Evolutionary conservation across 345 rosid genomes (phyloP).

Genomic region (Hirschfeldia incana): DNA sequence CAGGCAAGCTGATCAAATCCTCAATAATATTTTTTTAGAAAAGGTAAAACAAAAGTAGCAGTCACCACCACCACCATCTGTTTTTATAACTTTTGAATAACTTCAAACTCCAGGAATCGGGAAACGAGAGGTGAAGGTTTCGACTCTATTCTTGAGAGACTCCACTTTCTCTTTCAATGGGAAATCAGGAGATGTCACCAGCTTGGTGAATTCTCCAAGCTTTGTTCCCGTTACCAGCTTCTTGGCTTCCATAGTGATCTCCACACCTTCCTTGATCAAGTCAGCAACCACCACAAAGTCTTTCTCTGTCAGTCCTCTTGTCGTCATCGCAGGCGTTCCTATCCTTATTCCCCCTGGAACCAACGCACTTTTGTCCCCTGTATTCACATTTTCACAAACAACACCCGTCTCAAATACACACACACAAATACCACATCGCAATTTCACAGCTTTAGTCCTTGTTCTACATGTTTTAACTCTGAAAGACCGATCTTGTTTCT

Average conservation of each 20-base stretch:
- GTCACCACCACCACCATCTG: neutral
- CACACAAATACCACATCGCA: neutral
- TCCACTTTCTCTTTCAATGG: constrained; percentile 51
- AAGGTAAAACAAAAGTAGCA: neutral
- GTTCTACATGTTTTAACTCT: neutral
- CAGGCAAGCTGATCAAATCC: neutral
- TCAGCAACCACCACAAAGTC: constrained; percentile 72
- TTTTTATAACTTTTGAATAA: no score
- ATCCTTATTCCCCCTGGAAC: constrained; percentile 95
- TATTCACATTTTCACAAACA: neutral
- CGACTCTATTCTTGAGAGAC: constrained; percentile 60
- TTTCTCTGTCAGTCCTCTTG: constrained; percentile 74
- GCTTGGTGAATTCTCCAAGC: constrained; percentile 79
- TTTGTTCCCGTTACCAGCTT: constrained; percentile 55
- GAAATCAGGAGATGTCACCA: constrained; percentile 59
- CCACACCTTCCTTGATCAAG: constrained; percentile 83
- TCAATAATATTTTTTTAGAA: neutral
- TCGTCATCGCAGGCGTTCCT: constrained; percentile 94
- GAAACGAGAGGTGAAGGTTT: constrained; percentile 68
- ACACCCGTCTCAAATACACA: neutral
- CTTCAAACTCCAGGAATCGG: constrained; percentile 71
- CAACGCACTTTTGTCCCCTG: constrained; percentile 87
- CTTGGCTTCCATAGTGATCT: constrained; percentile 68
- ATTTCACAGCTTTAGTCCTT: neutral
- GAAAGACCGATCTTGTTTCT: no score